Evolutionary conservation across 73 alveolate species (phyloP).

Genomic region (Symbiodinium natans): DNA sequence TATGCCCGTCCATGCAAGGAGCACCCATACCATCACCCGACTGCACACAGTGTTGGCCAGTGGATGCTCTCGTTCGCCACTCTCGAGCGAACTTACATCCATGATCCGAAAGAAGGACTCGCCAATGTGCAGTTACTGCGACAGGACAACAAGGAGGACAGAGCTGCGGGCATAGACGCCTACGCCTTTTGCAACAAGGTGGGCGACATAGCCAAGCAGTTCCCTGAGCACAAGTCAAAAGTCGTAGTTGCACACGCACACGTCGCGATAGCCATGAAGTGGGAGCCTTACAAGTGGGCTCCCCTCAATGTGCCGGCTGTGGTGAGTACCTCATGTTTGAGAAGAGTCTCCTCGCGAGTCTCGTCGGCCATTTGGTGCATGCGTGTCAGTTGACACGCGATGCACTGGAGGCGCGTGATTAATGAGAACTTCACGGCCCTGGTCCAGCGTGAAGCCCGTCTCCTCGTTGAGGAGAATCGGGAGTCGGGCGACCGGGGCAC

Average conservation of each 20-base stretch:
- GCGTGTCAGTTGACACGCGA: neutral
- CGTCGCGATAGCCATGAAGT: neutral
- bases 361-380: neutral
- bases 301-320: too few relatives aligned
- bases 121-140: neutral
- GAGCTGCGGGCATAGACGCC: neutral
- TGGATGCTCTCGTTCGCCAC: neutral
- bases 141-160: neutral
- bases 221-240: neutral
- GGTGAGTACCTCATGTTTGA: too few relatives aligned
- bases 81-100: neutral
- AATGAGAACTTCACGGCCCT: neutral
- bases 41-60: neutral
- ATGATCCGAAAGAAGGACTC: neutral
- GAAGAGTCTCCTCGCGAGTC: neutral
- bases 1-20: neutral
- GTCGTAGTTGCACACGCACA: neutral
- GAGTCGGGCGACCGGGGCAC: neutral
- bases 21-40: neutral
- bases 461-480: neutral
- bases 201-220: neutral
- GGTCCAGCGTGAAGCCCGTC: neutral
- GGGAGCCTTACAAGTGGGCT: neutral
- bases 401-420: neutral
- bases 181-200: neutral